Percentiles rank a stretch among this genome's conserved stretches.
phyloP scores from a whole-genome alignment of 1,284 basidiomycete genomes.

The Naganishia sp. region DNA sequence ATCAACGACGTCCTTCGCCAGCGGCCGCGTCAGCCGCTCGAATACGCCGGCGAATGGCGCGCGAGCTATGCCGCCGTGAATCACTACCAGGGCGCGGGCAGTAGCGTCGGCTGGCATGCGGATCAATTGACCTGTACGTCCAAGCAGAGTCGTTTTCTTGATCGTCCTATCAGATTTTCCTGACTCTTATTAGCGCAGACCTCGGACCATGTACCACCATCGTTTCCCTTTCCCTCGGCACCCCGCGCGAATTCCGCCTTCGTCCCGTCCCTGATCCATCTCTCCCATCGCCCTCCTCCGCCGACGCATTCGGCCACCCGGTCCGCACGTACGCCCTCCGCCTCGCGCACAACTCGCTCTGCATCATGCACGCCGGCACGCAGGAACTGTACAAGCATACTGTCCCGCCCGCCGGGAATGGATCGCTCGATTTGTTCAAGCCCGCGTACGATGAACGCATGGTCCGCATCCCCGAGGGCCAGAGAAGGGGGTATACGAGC shows the following conservation, averaged over 20 bases:
- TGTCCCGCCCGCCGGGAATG: conserved; percentile 26
- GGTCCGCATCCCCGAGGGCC: conserved; percentile 24
- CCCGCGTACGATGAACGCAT: conserved; percentile 57
- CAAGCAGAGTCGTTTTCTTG: neutral
- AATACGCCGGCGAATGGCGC: conserved; percentile 75
- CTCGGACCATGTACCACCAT: conserved; percentile 90
- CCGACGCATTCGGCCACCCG: conserved; percentile 43
- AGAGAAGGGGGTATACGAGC: conserved; percentile 61
- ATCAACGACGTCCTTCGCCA: conserved; percentile 69
- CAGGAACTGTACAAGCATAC: conserved; percentile 81
- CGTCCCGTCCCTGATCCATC: conserved; percentile 70
- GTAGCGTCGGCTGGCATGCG: conserved; percentile 78
- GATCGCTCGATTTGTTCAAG: conserved; percentile 70
- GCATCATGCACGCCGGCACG: conserved; percentile 88
- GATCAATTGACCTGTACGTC: conserved; percentile 58
- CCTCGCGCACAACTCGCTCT: conserved; percentile 79
- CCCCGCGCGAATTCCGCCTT: conserved; percentile 71
- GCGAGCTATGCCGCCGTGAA: conserved; percentile 91
- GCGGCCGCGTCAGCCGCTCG: conserved; percentile 62
- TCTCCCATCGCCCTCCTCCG: conserved; percentile 52
- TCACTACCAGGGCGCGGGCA: conserved; percentile 78
- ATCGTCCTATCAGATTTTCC: no score
- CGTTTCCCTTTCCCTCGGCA: conserved; percentile 86
- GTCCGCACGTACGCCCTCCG: conserved; percentile 79
- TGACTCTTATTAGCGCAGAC: conserved; percentile 59